Evolutionary conservation across 1,284 basidiomycete genomes (phyloP), one percentile per base, ranked within the genome.

Genomic region (Papiliotrema terrestris): DNA sequence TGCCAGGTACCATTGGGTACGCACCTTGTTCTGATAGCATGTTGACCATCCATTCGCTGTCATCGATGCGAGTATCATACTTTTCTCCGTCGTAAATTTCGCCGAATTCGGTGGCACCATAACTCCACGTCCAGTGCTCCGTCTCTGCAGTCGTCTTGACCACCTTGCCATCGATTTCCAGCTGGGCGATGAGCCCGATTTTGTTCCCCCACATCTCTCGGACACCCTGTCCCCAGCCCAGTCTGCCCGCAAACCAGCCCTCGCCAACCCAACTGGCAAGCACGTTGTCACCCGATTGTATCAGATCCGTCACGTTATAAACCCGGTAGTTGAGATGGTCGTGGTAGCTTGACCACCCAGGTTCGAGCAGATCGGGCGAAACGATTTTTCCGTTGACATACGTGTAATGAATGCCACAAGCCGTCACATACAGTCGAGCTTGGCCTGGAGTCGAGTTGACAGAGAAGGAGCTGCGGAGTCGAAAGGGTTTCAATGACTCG

Each of bases 321-420:
- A 60, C 62, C 55, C 67, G 68, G 42, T 70, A 73, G 47, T 63
- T 56, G 2, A 71, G 58, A 9, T 61, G 65, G 48, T 70, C 65
- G n/a, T 65, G 52, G 52, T 73, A 73, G 22, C 57, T 59, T 42
- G 63, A 61, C 71, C 71, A 73, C 41, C 71, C 71, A 8, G 71
- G 71, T 1, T 67, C 60, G 15, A 71, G 45, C 23, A 66, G 52
- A 15, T 71, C 58, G 22, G 70, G 60, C 8, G 65, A 66, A 38
- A 73, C 52, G 9, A 45, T 49, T n/a, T 53, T 38, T 32, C 67
- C 69, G 51, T 73, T 73, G 55, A 71, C 49, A 1, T 54, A 45
- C 9, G 61, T 20, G 44, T 69, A 54, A 56, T 73, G 71, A 3
- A 69, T 54, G 0, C 71, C 71, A 2, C 61, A 56, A 20, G 71